Conservation (phyloP, 1,284 basidiomycete genomes). For the Kwoniella shivajii region DNA sequence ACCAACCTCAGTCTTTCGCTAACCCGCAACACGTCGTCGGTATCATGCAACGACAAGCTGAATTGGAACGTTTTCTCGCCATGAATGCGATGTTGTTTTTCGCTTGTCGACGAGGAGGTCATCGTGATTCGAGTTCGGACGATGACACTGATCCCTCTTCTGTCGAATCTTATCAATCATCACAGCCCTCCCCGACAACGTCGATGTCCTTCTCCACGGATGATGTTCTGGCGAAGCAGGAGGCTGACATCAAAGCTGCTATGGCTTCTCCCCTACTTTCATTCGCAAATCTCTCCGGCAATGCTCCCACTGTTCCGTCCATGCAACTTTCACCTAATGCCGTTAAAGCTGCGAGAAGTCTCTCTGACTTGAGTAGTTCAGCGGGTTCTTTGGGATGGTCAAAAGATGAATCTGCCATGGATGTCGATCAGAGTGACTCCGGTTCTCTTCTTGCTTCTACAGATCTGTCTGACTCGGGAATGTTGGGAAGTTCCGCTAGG, state of each 20-base stretch:
- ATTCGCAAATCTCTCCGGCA: constrained; percentile 4
- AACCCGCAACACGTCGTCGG: constrained; percentile 66
- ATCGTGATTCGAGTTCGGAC: constrained; percentile 16
- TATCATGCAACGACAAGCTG: constrained; percentile 65
- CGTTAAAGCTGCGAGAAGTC: constrained; percentile 12
- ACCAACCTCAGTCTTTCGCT: constrained; percentile 71
- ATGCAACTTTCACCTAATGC: constrained; percentile 17
- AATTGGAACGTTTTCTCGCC: constrained; percentile 46
- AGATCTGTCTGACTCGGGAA: constrained; percentile 9
- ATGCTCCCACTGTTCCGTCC: constrained; percentile 5
- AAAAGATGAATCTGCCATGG: constrained; percentile 35
- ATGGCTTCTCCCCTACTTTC: constrained; percentile 41
- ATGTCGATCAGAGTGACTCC: constrained; percentile 27
- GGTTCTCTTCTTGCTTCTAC: constrained; percentile 6
- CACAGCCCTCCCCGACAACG: constrained; percentile 27
- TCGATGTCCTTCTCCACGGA: constrained; percentile 13
- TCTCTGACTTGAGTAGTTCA: constrained; percentile 35
- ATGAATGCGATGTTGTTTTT: constrained; percentile 29
- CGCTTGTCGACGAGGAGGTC: constrained; percentile 17
- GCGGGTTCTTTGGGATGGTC: constrained; percentile 31
- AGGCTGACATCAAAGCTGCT: constrained; percentile 36
- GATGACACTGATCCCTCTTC: constrained; percentile 28
- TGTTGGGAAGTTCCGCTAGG: constrained; percentile 27
- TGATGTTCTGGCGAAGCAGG: constrained; percentile 24
- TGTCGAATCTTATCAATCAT: constrained; percentile 14